Evolutionary conservation across 2,329 filamentous ascomycete species (phyloP).

Genomic region (Fusarium abutilonis): DNA sequence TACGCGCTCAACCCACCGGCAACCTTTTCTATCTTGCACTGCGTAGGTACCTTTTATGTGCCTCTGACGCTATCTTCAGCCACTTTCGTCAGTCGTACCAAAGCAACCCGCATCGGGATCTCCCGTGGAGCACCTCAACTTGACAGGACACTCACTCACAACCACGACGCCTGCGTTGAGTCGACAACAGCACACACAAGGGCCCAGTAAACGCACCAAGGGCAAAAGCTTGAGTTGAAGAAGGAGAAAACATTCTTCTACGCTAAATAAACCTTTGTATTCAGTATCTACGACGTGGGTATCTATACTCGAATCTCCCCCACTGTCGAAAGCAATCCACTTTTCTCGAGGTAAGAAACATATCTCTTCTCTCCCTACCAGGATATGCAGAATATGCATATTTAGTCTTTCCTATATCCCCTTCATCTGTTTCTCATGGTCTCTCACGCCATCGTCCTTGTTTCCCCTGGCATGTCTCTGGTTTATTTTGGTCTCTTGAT

Average conservation of each 20-base stretch:
- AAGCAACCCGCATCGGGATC: slow-evolving; percentile 40
- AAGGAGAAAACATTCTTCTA: slow-evolving; percentile 1
- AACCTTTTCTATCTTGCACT: slow-evolving; percentile 9
- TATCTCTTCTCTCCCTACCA: slow-evolving; percentile 13
- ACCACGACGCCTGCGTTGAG: slow-evolving; percentile 10
- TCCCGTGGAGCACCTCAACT: slow-evolving; percentile 36
- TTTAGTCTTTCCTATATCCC: neutral
- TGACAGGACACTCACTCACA: slow-evolving; percentile 7
- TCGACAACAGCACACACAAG: slow-evolving; percentile 10
- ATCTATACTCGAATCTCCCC: slow-evolving; percentile 7
- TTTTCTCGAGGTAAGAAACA: slow-evolving; percentile 28
- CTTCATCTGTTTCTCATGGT: neutral
- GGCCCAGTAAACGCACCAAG: slow-evolving; percentile 4
- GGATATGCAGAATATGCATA: slow-evolving; percentile 10
- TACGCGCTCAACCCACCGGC: slow-evolving; percentile 4
- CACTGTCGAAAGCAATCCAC: neutral
- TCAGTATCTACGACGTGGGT: neutral
- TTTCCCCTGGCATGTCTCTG: too few species aligned
- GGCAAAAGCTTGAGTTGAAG: neutral
- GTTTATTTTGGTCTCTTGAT: neutral
- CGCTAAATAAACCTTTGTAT: slow-evolving; percentile 2
- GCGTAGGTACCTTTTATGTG: slow-evolving; percentile 22
- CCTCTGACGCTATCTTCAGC: slow-evolving; percentile 41
- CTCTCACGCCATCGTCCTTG: neutral
- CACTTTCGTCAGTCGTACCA: slow-evolving; percentile 46